Evolutionary conservation across 2,329 filamentous ascomycete genomes (phyloP), one percentile per base, ranked within the genome.

Genomic region (Myriosclerotinia scirpicola): DNA sequence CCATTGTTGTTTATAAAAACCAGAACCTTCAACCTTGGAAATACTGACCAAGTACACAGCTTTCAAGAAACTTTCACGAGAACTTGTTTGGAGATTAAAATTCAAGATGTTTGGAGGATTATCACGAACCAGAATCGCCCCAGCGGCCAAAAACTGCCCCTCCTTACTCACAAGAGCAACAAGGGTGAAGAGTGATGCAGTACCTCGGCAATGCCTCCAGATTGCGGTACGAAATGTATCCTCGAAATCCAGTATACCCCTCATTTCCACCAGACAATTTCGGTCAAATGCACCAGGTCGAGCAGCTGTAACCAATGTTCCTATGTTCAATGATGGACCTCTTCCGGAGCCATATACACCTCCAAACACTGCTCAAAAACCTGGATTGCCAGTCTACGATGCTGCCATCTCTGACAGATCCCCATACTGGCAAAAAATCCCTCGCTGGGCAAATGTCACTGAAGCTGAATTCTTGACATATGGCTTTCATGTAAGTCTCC

Each of bases 401-500:
- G 34, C 44, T 50, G 9, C 58, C 9, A 46, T 68, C 36, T 68
- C 70, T 50, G 68, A 73, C 15, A 67, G 69, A 48, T 61, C 69
- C 11, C 66, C 70, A 54, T 86, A 85, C 69, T 86, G 84, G 84
- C 80, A 80, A 30, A 79, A 78, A 20, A 77, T 86, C 20, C 75
- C 80, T 1, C 72, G 79, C 30, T 87, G 84, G 83, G 77, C 80
- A 65, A 71, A 84, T 69, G 78, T 85, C 0, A 72, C 81, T 0
- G 71, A 76, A 3, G 74, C 81, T 1, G 76, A 84, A 0, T 87
- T 87, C 69, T 76, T 84, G 26, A 83, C 78, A 44, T 84, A 86
- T 67, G 74, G 77, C 14, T 87, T 84, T 83, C 82, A 83, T 70
- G 84, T 85, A 77, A 75, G 81, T 80, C n/a, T 14, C n/a, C 11